Conservation (phyloP, 1,139 yeast species). For the Yamadazyma epiphylla region DNA sequence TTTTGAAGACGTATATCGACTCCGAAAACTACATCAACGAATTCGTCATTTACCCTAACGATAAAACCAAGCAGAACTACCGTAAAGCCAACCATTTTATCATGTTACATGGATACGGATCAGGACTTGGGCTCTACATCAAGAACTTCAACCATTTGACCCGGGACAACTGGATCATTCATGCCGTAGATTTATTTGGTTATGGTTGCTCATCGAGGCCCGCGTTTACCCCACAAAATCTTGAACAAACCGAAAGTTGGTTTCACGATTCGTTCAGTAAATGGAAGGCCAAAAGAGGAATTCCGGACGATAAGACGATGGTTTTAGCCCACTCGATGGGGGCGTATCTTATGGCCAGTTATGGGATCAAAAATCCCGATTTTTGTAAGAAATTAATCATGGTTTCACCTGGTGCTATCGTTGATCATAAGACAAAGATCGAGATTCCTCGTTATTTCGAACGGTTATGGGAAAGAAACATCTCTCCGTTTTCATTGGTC, state of each 20-base stretch:
- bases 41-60: constrained; percentile 51
- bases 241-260: constrained; percentile 44
- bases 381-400: constrained; percentile 46
- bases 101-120: constrained; percentile 76
- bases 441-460: constrained; percentile 61
- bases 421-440: constrained; percentile 38
- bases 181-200: constrained; percentile 71
- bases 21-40: constrained; percentile 54
- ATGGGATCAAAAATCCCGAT: constrained; percentile 42
- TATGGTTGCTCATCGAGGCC: constrained; percentile 75
- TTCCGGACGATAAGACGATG: constrained; percentile 30
- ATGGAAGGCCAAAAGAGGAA: constrained; percentile 39
- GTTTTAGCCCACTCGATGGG: constrained; percentile 65
- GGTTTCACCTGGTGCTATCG: constrained; percentile 67
- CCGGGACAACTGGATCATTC: constrained; percentile 53
- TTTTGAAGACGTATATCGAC: constrained; percentile 37
- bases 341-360: constrained; percentile 50
- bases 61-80: constrained; percentile 22
- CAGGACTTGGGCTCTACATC: constrained; percentile 67
- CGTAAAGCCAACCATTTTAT: constrained; percentile 49
- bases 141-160: constrained; percentile 54
- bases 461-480: constrained; percentile 63
- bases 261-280: constrained; percentile 47
- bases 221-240: constrained; percentile 20
- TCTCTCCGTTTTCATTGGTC: constrained; percentile 67